These are phyloP conservation scores for Magnusiomyces sp. DNA, from an alignment of 1,139 yeast species.

Conservation along the genomic window DNA sequence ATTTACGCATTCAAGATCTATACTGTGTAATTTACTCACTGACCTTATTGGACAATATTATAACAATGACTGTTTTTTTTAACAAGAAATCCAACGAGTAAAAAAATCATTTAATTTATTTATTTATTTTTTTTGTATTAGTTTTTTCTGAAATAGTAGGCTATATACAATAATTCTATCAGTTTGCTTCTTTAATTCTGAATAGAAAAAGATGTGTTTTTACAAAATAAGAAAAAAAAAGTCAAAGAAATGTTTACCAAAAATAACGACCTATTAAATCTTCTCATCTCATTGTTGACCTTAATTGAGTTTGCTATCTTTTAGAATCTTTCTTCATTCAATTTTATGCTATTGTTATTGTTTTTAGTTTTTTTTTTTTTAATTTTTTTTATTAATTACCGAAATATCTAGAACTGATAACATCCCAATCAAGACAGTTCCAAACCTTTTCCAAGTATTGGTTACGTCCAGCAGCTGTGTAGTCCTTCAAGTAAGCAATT, in stretches of 20 bases:
- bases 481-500: conserved; percentile 72
- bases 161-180: too few species aligned
- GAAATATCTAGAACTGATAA: conserved; percentile 37
- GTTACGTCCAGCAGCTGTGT: conserved; percentile 68
- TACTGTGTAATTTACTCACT: too few species aligned
- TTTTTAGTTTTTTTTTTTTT: conserved; percentile 12
- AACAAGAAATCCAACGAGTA: too few species aligned
- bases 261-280: too few species aligned
- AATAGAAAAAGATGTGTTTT: too few species aligned
- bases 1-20: too few species aligned
- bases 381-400: conserved; percentile 10
- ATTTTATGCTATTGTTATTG: not conserved
- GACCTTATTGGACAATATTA: too few species aligned
- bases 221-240: not conserved
- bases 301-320: not conserved
- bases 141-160: too few species aligned
- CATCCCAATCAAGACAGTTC: conserved; percentile 81
- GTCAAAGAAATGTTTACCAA: not conserved
- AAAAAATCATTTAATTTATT: not conserved
- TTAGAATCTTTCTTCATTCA: not conserved
- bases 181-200: too few species aligned
- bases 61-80: too few species aligned
- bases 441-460: conserved; percentile 69
- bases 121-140: too few species aligned
- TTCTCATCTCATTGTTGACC: not conserved